phyloP scores from a whole-genome alignment of 768 basidiomycete species.

The Leccinum boreale region DNA sequence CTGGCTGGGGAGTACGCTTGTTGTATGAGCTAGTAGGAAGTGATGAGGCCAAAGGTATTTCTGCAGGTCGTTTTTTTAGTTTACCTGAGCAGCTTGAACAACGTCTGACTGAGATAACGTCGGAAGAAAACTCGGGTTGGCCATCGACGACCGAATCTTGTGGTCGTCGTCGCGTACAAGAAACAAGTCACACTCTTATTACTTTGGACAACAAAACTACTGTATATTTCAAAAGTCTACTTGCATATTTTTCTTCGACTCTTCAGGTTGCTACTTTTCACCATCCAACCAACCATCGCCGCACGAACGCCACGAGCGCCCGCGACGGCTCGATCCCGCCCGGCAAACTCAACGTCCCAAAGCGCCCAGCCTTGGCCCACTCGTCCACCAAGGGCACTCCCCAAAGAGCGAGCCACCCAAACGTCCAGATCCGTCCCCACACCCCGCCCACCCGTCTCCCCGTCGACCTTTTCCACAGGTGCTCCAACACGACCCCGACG shows the following conservation, averaged over 20 bases:
- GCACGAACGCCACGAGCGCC: slow-evolving; percentile 27
- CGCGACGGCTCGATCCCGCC: slow-evolving; percentile 15
- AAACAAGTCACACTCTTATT: no score
- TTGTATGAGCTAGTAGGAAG: slow-evolving; percentile 55
- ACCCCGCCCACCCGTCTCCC: slow-evolving; percentile 45
- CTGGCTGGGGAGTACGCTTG: slow-evolving; percentile 59
- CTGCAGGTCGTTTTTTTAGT: slow-evolving; percentile 23
- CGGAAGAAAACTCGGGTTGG: slow-evolving; percentile 45
- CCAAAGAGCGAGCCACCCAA: slow-evolving; percentile 46
- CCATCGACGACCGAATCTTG: slow-evolving; percentile 14
- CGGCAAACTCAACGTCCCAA: slow-evolving; percentile 6
- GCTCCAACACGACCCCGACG: slow-evolving; percentile 50
- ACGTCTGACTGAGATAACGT: slow-evolving; percentile 49
- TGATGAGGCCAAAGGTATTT: slow-evolving; percentile 6
- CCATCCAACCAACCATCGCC: neutral
- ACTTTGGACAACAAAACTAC: no score
- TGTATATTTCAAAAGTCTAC: no score
- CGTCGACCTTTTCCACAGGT: slow-evolving; percentile 39
- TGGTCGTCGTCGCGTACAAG: no score
- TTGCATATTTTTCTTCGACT: no score
- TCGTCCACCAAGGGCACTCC: slow-evolving; percentile 46
- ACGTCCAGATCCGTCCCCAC: slow-evolving; percentile 49
- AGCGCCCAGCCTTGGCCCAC: slow-evolving; percentile 15
- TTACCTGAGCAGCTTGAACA: slow-evolving; percentile 58
- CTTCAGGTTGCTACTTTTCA: no score